Conservation (phyloP, 768 basidiomycete species). For the Tylopilus vinaceipallidus region DNA sequence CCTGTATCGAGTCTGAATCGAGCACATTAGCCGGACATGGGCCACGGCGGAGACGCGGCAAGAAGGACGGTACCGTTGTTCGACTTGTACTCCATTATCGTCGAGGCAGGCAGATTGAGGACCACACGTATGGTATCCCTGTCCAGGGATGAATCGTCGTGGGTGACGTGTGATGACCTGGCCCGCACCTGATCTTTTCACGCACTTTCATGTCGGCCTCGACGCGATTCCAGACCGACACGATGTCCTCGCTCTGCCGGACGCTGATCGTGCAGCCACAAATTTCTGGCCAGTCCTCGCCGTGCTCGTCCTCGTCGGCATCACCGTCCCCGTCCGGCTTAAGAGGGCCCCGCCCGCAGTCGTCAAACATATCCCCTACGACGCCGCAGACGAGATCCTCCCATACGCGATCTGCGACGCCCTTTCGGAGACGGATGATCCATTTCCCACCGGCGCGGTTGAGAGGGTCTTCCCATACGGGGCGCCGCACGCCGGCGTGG, state of each 20-base stretch:
- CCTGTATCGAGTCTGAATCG: constrained; percentile 77
- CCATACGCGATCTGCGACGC: constrained; percentile 87
- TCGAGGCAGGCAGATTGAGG: constrained; percentile 71
- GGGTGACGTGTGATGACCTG: constrained; percentile 29
- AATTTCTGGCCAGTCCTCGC: constrained; percentile 70
- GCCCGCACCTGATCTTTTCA: constrained; percentile 76
- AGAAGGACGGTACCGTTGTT: constrained; percentile 62
- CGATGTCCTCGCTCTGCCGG: constrained; percentile 89
- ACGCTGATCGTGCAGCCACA: constrained; percentile 96
- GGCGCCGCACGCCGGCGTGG: constrained; percentile 78
- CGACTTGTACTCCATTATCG: constrained; percentile 93
- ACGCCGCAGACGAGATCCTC: constrained; percentile 85
- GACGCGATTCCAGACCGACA: constrained; percentile 88
- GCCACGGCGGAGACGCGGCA: background rate
- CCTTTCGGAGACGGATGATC: constrained; percentile 91
- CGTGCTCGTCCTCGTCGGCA: constrained; percentile 35
- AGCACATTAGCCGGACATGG: constrained; percentile 4
- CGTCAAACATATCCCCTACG: constrained; percentile 88
- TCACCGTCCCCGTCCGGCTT: constrained; percentile 34
- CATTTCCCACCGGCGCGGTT: constrained; percentile 90
- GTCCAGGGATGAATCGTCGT: constrained; percentile 5
- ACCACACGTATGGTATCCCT: constrained; percentile 81
- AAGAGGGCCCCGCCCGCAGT: constrained; percentile 41
- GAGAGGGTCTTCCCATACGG: constrained; percentile 95
- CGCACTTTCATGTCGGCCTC: constrained; percentile 74